Percentiles rank a stretch among this genome's conserved stretches.
These are phyloP conservation scores for Chrysanthemum seticuspe DNA, from an alignment of 129 eudicot genomes.

Conservation along the genomic window DNA sequence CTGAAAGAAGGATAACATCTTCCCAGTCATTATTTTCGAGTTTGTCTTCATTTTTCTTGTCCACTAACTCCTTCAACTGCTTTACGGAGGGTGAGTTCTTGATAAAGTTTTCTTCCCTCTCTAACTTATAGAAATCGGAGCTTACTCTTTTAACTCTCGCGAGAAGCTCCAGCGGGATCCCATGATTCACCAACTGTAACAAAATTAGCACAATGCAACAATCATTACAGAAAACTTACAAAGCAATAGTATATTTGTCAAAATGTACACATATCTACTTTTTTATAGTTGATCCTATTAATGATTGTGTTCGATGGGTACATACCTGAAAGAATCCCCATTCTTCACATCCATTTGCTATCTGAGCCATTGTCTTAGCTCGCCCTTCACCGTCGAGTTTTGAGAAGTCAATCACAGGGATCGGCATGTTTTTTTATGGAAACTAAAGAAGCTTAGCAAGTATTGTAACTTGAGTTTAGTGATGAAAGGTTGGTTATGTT, in stretches of 20 bases:
- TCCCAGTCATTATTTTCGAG: constrained; percentile 76
- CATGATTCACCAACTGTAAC: constrained; percentile 57
- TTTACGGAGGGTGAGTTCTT: constrained; percentile 49
- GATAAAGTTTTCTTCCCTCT: constrained; percentile 57
- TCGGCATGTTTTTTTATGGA: constrained; percentile 38
- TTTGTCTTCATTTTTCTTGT: constrained; percentile 38
- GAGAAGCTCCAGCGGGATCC: constrained; percentile 51
- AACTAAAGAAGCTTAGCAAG: background rate
- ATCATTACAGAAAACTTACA: background rate
- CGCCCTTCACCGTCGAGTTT: constrained; percentile 64
- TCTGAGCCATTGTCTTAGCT: constrained; percentile 52
- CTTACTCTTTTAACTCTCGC: constrained; percentile 67
- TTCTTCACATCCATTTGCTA: constrained; percentile 61
- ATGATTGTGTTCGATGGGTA: background rate
- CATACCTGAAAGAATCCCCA: constrained; percentile 92
- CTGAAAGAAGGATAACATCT: constrained; percentile 53
- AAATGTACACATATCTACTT: background rate
- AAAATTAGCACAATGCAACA: background rate
- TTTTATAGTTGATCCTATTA: background rate
- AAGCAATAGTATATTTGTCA: too few species aligned
- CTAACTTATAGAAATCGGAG: constrained; percentile 60
- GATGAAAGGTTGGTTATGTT: background rate
- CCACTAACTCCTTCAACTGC: constrained; percentile 49
- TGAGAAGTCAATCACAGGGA: constrained; percentile 76
- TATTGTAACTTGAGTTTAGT: constrained; percentile 1